Evolutionary conservation across 176 grass and related monocot species (phyloP).

Genomic region (Aegilops sharonensis): DNA sequence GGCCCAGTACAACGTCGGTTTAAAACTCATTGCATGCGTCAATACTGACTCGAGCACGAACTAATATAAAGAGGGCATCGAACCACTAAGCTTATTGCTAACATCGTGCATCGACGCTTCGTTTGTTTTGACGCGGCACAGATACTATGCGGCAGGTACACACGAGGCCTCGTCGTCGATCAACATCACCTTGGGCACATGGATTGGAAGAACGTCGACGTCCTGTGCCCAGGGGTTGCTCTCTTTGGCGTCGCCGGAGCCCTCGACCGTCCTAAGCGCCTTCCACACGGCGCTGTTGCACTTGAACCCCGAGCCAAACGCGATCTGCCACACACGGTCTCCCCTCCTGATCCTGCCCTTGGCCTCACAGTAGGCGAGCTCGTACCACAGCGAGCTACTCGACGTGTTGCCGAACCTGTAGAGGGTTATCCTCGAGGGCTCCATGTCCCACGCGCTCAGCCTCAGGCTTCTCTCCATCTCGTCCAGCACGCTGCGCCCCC

Average conservation of each 20-base stretch:
- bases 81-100: no score
- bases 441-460: constrained; percentile 55
- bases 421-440: constrained; percentile 70
- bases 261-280: constrained; percentile 39
- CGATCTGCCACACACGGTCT: constrained; percentile 41
- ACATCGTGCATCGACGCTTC: no score
- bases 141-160: not conserved
- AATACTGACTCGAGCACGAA: no score
- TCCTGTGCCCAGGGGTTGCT: not conserved
- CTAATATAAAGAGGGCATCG: no score
- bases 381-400: constrained; percentile 73
- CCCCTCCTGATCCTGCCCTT: constrained; percentile 42
- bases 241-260: no score
- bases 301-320: constrained; percentile 29
- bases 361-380: constrained; percentile 65
- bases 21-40: no score
- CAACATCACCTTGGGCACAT: constrained; percentile 37
- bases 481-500: constrained; percentile 55
- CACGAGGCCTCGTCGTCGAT: not conserved
- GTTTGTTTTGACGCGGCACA: no score
- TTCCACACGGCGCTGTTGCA: constrained; percentile 70
- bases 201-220: constrained; percentile 26
- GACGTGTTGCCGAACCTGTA: constrained; percentile 67
- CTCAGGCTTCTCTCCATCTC: constrained; percentile 48
- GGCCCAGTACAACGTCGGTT: no score